Percentiles rank a stretch among this genome's conserved stretches.
These are phyloP conservation scores for Trypanosoma platydactyli DNA, from an alignment of 208 protist genomes.

Conservation along the genomic window DNA sequence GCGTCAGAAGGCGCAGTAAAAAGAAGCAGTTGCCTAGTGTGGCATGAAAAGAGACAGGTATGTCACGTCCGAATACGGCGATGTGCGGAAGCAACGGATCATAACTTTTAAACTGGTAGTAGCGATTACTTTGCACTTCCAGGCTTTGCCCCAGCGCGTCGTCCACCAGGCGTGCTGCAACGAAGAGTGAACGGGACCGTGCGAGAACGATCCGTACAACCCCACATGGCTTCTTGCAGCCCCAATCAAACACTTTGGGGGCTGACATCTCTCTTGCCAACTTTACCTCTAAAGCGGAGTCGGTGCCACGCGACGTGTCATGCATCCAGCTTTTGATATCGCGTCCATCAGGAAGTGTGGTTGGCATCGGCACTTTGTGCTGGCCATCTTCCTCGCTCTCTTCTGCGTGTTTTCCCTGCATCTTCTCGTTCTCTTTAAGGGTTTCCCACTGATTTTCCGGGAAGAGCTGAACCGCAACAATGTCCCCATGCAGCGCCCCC, in stretches of 20 bases:
- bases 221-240: constrained; percentile 39
- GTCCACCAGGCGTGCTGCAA: constrained; percentile 40
- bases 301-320: constrained; percentile 17
- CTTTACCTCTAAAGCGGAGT: constrained; percentile 21
- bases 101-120: constrained; percentile 69
- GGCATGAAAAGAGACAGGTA: constrained; percentile 38
- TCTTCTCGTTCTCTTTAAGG: constrained; percentile 10
- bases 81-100: constrained; percentile 63
- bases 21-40: constrained; percentile 46
- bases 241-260: constrained; percentile 29
- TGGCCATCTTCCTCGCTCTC: background rate
- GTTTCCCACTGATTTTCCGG: constrained; percentile 46
- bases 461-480: constrained; percentile 76
- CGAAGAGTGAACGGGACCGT: constrained; percentile 37
- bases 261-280: constrained; percentile 35
- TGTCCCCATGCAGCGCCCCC: constrained; percentile 48
- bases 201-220: constrained; percentile 49
- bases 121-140: constrained; percentile 37
- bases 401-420: constrained; percentile 20
- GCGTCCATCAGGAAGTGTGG: constrained; percentile 51
- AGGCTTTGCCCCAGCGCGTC: constrained; percentile 36
- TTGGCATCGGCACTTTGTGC: constrained; percentile 24
- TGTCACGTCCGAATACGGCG: constrained; percentile 58
- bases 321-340: constrained; percentile 34
- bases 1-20: constrained; percentile 35